Conservation (phyloP, 2,329 filamentous ascomycete species). For the Monilinia laxa region DNA sequence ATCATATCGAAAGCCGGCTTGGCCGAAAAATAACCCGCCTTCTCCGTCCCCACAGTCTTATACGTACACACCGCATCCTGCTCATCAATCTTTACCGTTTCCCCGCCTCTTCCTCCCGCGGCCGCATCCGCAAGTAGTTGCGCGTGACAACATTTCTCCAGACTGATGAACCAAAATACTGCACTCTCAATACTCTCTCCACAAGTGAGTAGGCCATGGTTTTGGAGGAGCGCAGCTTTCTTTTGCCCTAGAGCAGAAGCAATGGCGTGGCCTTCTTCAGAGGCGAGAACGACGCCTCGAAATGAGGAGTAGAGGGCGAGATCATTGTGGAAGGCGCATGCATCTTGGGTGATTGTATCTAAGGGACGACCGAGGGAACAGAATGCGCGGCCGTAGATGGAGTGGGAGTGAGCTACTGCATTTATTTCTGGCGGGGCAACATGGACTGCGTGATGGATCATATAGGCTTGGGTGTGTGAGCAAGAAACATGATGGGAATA, state of each 20-base stretch:
- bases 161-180: constrained; percentile 54
- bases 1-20: constrained; percentile 71
- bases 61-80: constrained; percentile 68
- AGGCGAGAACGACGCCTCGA: constrained; percentile 52
- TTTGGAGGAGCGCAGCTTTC: constrained; percentile 55
- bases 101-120: constrained; percentile 59
- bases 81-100: constrained; percentile 65
- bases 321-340: constrained; percentile 52
- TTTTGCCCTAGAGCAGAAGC: constrained; percentile 48
- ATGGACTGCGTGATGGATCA: constrained; percentile 61
- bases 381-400: constrained; percentile 60
- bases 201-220: constrained; percentile 55
- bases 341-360: constrained; percentile 53
- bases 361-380: constrained; percentile 53
- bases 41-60: constrained; percentile 60
- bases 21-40: constrained; percentile 68
- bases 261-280: constrained; percentile 52
- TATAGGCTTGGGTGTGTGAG: constrained; percentile 46
- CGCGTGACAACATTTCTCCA: constrained; percentile 51
- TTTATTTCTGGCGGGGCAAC: constrained; percentile 57
- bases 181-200: constrained; percentile 51
- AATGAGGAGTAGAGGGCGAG: constrained; percentile 46
- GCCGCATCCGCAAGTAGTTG: constrained; percentile 58
- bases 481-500: neutral
- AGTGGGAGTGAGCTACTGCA: constrained; percentile 59